Evolutionary conservation across 176 grass and related monocot genomes (phyloP).

Genomic region (sorghum (Sorghum bicolor)): Sorghum_bicolor_NCBIv3 NC_012877.2:3874501-3875000

Average conservation of each 20-base stretch:
- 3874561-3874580: background rate
- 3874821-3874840: constrained; percentile 94
- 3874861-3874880: constrained; percentile 97
- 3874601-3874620: constrained; percentile 23
- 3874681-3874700: constrained; percentile 93
- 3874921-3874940: constrained; percentile 99
- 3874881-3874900: constrained; percentile 99
- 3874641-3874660: constrained; percentile 87
- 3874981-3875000: constrained; percentile 15
- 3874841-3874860: constrained; percentile 96
- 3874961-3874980: constrained; percentile 9
- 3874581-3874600: constrained; percentile 13
- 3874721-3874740: constrained; percentile 66
- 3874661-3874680: constrained; percentile 99
- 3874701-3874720: constrained; percentile 98
- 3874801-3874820: constrained; percentile 71
- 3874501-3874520: constrained; percentile 95
- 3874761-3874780: background rate
- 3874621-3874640: background rate
- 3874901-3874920: constrained; percentile 99
- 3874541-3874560: constrained; percentile 98
- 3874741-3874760: background rate
- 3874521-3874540: constrained; percentile 99
- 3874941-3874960: constrained; percentile 6
- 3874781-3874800: constrained; percentile 11